Evolutionary conservation across 2,329 filamentous ascomycete species (phyloP).

Genomic region (Diaporthe sp.): DNA sequence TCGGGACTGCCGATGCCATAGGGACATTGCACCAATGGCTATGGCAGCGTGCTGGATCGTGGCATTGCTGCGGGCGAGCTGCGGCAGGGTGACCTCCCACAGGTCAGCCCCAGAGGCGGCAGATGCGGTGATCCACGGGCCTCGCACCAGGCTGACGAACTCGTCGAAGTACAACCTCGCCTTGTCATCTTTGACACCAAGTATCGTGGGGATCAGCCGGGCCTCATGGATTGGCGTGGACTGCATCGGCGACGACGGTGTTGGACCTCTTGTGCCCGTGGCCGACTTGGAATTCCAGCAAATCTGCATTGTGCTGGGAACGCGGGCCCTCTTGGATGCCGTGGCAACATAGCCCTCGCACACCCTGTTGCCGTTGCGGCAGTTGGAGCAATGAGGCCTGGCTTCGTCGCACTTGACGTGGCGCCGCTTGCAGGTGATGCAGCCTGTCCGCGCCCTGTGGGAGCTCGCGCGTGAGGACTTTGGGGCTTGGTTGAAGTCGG

Average conservation of each 20-base stretch:
- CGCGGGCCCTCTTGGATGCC: not conserved
- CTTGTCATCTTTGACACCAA: not conserved
- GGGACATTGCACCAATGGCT: slow-evolving; percentile 11
- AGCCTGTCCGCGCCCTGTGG: slow-evolving; percentile 16
- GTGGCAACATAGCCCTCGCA: slow-evolving; percentile 1
- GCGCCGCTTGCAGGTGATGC: slow-evolving; percentile 20
- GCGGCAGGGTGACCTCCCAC: slow-evolving; percentile 20
- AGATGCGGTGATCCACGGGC: slow-evolving; percentile 9
- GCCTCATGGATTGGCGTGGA: not conserved
- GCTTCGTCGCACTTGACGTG: slow-evolving; percentile 17
- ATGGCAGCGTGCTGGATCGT: slow-evolving; percentile 22
- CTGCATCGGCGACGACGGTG: not conserved
- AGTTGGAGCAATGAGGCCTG: slow-evolving; percentile 13
- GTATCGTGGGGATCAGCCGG: not conserved
- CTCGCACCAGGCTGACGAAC: slow-evolving; percentile 18
- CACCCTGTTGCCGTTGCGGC: not conserved
- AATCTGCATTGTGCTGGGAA: not conserved
- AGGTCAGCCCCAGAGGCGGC: not conserved
- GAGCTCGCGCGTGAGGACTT: not conserved
- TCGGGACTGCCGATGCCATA: not conserved
- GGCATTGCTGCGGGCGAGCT: slow-evolving; percentile 10
- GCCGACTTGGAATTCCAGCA: slow-evolving; percentile 9
- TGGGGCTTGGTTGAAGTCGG: not conserved
- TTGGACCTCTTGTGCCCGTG: not conserved
- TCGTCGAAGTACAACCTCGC: not conserved